Evolutionary conservation across 495 filamentous ascomycete species (phyloP), one percentile per base, ranked within the genome.

Genomic region (Talaromyces proteolyticus): DNA sequence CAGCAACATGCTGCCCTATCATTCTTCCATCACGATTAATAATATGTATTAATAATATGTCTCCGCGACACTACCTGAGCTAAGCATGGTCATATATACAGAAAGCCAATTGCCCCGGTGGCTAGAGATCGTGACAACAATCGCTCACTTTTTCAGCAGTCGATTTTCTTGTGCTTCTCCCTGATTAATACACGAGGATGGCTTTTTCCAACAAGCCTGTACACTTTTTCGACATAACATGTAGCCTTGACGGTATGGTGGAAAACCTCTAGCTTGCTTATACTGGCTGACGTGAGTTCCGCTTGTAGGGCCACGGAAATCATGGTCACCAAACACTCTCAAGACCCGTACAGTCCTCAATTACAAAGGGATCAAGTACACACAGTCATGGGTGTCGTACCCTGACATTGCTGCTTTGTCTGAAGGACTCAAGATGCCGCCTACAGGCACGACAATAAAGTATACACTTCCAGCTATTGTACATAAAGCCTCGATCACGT

Each of bases 241-340:
- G 64, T 14, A 57, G 44, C 14, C 57, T 73, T 14, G 55, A 61
- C 46, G 66, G 69, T 70, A 57, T 20, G 38, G 20, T 1, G 19
- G 2, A 22, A 18, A 37, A n/a, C 39, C 11, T 38, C 41, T 24
- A 12, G 19, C 16, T 5, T 42, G 40, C 25, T 17, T 7, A 26
- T 18, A n/a, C 11, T 36, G 22, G 6, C 29, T 22, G 47, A 49
- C 19, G 36, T 39, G 56, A 56, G 54, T 29, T n/a, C n/a, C 41
- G 26, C 21, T 6, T 17, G 16, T 40, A 73, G 68, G 61, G 4
- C 3, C 61, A 16, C 39, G 44, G 1, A 67, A 68, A 47, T 65
- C 67, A 56, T 71, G 69, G 69, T 71, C 69, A 20, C 60, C 62
- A 0, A 71, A 70, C 47, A 71, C 69, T 16, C 53, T 67, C 23